Evolutionary conservation across 371 early-diverging fungal genomes (phyloP).

Genomic region (Mortierella sp.): DNA sequence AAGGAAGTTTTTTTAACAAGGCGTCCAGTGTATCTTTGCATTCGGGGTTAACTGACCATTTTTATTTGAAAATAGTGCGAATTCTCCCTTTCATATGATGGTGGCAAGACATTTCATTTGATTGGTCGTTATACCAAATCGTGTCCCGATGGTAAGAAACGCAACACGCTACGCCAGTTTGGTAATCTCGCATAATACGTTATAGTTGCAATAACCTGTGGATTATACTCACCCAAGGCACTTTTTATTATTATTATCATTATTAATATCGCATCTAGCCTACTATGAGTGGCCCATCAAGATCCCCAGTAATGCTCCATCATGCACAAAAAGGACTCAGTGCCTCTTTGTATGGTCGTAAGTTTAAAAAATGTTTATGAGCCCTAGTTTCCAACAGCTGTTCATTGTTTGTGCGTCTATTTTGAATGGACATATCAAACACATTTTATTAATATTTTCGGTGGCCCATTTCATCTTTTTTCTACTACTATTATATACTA

Average conservation of each 20-base stretch:
- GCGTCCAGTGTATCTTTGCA: not conserved
- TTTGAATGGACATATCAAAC: not conserved
- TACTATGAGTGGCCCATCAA: conserved; percentile 58
- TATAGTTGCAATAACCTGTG: too few relatives aligned
- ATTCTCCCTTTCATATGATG: conserved; percentile 74
- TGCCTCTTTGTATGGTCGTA: conserved; percentile 70
- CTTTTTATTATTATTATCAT: too few relatives aligned
- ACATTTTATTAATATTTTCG: too few relatives aligned
- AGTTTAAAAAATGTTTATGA: not conserved
- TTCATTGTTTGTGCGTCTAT: too few relatives aligned
- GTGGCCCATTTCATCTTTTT: not conserved
- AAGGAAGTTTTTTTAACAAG: too few relatives aligned
- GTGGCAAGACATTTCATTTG: conserved; percentile 69
- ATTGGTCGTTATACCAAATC: conserved; percentile 55
- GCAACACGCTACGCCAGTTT: too few relatives aligned
- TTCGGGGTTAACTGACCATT: not conserved
- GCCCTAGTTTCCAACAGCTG: not conserved
- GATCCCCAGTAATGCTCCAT: conserved; percentile 65
- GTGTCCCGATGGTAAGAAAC: conserved; percentile 46
- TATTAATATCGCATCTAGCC: conserved; percentile 17
- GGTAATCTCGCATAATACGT: too few relatives aligned
- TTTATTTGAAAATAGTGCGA: conserved; percentile 28
- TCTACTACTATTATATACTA: too few relatives aligned
- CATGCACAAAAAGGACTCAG: conserved; percentile 35
- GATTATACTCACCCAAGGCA: not conserved